A percentile compares a stretch with the other conserved stretches of the same genome.
These are phyloP conservation scores for Trichosporon sp. DNA, from an alignment of 1,284 basidiomycete genomes.

Conservation along the genomic window DNA sequence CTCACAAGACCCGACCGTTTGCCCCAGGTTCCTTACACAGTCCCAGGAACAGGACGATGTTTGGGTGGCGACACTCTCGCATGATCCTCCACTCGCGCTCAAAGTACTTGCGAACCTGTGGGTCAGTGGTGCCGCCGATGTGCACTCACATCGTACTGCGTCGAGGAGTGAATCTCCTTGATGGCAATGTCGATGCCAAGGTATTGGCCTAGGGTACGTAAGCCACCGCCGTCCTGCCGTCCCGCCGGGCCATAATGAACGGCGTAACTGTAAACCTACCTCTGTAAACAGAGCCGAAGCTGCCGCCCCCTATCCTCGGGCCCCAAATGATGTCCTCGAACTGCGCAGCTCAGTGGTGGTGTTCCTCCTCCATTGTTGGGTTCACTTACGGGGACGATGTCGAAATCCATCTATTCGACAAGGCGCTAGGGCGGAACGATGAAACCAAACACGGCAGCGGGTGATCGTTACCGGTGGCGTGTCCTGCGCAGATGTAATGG, in stretches of 20 bases:
- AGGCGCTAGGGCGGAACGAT: background rate
- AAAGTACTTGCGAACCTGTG: conserved; percentile 84
- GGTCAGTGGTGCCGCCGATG: background rate
- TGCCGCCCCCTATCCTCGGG: conserved; percentile 81
- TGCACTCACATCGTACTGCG: conserved; percentile 72
- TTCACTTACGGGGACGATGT: conserved; percentile 72
- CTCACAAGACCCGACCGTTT: conserved; percentile 72
- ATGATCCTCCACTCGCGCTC: conserved; percentile 95
- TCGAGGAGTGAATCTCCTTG: conserved; percentile 89
- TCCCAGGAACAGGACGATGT: conserved; percentile 92
- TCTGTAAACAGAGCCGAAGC: conserved; percentile 90
- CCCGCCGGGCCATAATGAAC: conserved; percentile 1
- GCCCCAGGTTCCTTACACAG: conserved; percentile 81
- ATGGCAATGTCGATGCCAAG: conserved; percentile 94
- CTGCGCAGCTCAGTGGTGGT: conserved; percentile 55
- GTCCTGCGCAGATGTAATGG: background rate
- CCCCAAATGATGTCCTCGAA: conserved; percentile 83
- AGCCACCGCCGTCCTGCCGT: background rate
- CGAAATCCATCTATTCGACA: conserved; percentile 63
- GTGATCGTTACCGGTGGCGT: conserved; percentile 15
- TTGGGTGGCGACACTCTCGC: conserved; percentile 85
- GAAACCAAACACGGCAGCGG: conserved; percentile 7
- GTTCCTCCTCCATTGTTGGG: background rate
- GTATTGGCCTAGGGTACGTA: conserved; percentile 68
- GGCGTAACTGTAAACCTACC: conserved; percentile 59